Conservation (phyloP, 1,139 yeast species). For the Kluyveromyces marxianus region DNA sequence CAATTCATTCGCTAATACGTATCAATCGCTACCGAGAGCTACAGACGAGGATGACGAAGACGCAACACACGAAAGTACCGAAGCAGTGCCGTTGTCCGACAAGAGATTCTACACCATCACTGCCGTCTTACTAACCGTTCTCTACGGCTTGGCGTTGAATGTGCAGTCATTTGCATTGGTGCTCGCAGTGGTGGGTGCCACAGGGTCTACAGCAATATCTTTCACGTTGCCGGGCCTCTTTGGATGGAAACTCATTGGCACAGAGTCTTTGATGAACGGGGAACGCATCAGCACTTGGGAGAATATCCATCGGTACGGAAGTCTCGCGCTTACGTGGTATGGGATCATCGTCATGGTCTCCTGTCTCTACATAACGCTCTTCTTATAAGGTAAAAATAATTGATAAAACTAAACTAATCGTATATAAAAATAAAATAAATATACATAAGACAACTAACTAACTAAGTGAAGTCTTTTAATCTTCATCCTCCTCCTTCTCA, state of each 20-base stretch:
- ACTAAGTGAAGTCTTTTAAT: not conserved
- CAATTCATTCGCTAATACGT: conserved; percentile 1
- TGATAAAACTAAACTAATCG: not conserved
- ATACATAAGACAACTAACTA: no score
- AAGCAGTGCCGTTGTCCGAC: conserved; percentile 44
- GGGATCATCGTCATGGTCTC: conserved; percentile 71
- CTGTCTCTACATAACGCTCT: conserved; percentile 69
- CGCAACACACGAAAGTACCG: conserved; percentile 9
- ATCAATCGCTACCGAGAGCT: conserved; percentile 9
- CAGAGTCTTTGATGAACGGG: conserved; percentile 27
- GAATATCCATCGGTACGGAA: conserved; percentile 45
- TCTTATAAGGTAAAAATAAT: conserved; percentile 25
- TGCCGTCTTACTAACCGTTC: conserved; percentile 35
- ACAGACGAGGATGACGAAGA: conserved; percentile 13
- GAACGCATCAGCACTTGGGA: conserved; percentile 26
- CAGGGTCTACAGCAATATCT: conserved; percentile 90
- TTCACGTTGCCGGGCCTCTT: conserved; percentile 88
- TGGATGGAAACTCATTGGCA: conserved; percentile 60
- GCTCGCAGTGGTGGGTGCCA: conserved; percentile 85
- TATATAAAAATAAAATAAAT: not conserved
- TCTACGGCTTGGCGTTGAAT: conserved; percentile 59
- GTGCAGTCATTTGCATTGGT: conserved; percentile 77
- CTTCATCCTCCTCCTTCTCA: not conserved
- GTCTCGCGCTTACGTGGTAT: conserved; percentile 59
- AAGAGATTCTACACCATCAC: conserved; percentile 44